phyloP scores from a whole-genome alignment of 768 basidiomycete genomes.

The Paxillus involutus region DNA sequence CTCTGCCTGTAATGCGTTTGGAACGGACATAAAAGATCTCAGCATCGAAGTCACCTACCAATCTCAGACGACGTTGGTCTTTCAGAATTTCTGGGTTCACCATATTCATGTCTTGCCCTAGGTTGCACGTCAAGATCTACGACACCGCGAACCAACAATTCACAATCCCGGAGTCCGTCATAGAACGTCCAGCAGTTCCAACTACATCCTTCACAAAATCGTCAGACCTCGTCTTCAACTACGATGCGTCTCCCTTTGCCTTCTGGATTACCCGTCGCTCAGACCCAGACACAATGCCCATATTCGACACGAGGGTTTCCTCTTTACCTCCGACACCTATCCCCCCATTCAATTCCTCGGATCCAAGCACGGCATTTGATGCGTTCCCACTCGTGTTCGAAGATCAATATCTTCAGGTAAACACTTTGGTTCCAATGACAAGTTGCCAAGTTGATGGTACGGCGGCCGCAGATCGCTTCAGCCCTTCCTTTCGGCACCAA shows the following conservation, averaged over 20 bases:
- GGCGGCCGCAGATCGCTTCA: slow-evolving; percentile 51
- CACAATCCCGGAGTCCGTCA: slow-evolving; percentile 56
- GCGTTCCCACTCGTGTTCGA: slow-evolving; percentile 76
- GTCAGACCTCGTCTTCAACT: slow-evolving; percentile 72
- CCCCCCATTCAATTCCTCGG: slow-evolving; percentile 49
- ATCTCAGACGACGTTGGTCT: slow-evolving; percentile 44
- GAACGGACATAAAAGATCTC: slow-evolving; percentile 54
- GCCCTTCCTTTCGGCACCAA: slow-evolving; percentile 66
- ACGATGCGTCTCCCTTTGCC: slow-evolving; percentile 61
- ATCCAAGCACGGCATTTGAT: slow-evolving; percentile 55
- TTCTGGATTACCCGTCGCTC: slow-evolving; percentile 80
- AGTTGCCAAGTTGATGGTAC: not conserved
- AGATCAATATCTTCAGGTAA: slow-evolving; percentile 74
- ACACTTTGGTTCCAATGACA: not conserved
- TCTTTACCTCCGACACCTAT: slow-evolving; percentile 64
- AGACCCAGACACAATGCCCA: slow-evolving; percentile 48
- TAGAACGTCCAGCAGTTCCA: slow-evolving; percentile 43
- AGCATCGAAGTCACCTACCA: slow-evolving; percentile 72
- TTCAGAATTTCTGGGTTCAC: not conserved
- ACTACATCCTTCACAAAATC: slow-evolving; percentile 32
- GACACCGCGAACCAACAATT: slow-evolving; percentile 65
- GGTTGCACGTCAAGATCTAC: slow-evolving; percentile 67
- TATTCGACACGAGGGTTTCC: slow-evolving; percentile 69
- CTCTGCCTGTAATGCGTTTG: slow-evolving; percentile 62
- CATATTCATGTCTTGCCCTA: slow-evolving; percentile 20